Base-by-base conservation (phyloP, 2,329 filamentous ascomycete species). In the Bertia moriformis region DNA sequence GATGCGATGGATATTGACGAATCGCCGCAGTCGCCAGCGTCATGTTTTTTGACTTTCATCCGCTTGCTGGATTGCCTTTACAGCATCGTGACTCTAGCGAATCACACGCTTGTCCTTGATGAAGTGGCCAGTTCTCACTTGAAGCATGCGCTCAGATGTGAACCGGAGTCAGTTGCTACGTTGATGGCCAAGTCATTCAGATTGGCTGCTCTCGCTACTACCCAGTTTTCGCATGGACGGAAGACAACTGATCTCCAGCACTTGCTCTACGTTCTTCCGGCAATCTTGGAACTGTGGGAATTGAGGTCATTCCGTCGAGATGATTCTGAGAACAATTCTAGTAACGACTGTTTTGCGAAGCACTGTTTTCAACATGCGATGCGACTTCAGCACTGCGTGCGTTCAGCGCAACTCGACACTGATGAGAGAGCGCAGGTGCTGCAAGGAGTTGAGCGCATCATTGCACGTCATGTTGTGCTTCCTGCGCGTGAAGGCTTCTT, bases 1-100 rank as follows among this genome's bases (percentile, higher is more conserved):
- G 32, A 35, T 17, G 32, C 32, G 12, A 35, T 35, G 32, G 32
- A 35, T 35, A 17, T 35, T 15, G 32, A 35, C 15, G 10, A 35
- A 18, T 15, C 12, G 32, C 32, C 32, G 15, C 32, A 35, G 17
- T 10, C 10, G 10, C 15, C 32, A 7, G 12, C 32, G 7, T 35
- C 32, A 7, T 35, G 32, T 15, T 35, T 35, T 15, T 15, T 35
- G 7, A 14, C 32, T 35, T 35, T 35, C 15, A 17, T 35, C 15
- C 10, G 32, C 10, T 7, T 17, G 7, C 15, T 35, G 32, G 32
- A 35, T 17, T 35, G 32, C 15, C 15, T 35, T 7, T 35, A 35
- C 15, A 17, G 32, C 10, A 7, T 35, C 7, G 15, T 35, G 10
- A 35, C 32, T 7, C 15, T 35, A 15, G 15, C 32, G 10, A 10